Percentiles rank a stretch among this genome's conserved stretches.
These are phyloP conservation scores for Pseudocercospora eumusae DNA, from an alignment of 2,329 filamentous ascomycete species.

Conservation along the genomic window DNA sequence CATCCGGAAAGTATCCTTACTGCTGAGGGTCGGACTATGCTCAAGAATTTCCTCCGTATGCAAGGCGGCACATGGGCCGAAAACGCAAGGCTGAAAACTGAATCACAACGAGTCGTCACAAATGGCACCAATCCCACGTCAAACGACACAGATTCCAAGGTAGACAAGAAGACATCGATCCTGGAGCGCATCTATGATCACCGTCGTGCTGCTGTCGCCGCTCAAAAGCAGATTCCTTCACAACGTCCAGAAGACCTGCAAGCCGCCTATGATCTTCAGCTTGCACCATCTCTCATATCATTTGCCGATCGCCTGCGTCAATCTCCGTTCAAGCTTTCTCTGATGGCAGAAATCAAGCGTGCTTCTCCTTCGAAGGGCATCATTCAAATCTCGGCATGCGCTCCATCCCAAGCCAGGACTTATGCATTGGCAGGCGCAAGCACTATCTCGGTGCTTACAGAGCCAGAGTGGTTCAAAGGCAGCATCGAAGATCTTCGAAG, in stretches of 20 bases:
- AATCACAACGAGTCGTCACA: constrained; percentile 40
- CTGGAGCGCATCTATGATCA: constrained; percentile 87
- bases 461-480: constrained; percentile 99
- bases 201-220: constrained; percentile 71
- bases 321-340: constrained; percentile 81
- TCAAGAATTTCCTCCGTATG: constrained; percentile 87
- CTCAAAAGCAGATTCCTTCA: constrained; percentile 82
- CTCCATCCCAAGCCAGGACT: constrained; percentile 83
- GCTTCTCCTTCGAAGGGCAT: constrained; percentile 95
- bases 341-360: constrained; percentile 97
- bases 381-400: constrained; percentile 83
- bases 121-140: constrained; percentile 39
- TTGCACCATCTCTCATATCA: constrained; percentile 79
- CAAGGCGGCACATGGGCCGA: constrained; percentile 90
- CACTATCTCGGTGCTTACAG: constrained; percentile 96
- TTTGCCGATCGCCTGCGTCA: constrained; percentile 77
- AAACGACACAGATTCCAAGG: constrained; percentile 27
- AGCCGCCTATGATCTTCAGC: constrained; percentile 79
- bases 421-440: constrained; percentile 94
- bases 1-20: constrained; percentile 97
- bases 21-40: constrained; percentile 81
- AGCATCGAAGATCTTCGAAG: constrained; percentile 89
- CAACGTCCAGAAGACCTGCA: constrained; percentile 81
- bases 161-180: constrained; percentile 74
- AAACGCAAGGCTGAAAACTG: constrained; percentile 60